phyloP scores from a whole-genome alignment of 2,329 filamentous ascomycete genomes.

The Colletotrichum salicis region DNA sequence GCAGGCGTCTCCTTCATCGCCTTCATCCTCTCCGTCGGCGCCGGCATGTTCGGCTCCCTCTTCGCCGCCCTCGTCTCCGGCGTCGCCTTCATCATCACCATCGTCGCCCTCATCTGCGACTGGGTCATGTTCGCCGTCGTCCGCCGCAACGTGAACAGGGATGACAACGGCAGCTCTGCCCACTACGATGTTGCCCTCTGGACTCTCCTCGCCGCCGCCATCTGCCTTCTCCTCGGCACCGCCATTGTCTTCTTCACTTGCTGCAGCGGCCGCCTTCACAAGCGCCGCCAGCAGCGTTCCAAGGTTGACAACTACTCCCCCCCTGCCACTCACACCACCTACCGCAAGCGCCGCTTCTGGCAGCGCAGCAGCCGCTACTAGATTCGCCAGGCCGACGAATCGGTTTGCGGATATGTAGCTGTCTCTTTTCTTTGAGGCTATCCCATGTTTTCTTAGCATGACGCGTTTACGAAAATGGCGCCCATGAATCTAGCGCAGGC shows the following conservation, averaged over 20 bases:
- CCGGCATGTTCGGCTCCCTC: slow-evolving; percentile 63
- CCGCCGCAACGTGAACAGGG: slow-evolving; percentile 62
- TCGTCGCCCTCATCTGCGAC: slow-evolving; percentile 64
- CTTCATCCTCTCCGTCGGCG: slow-evolving; percentile 64
- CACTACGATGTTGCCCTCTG: slow-evolving; percentile 70
- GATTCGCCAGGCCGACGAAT: background rate
- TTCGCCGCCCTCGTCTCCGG: slow-evolving; percentile 60
- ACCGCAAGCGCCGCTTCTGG: slow-evolving; percentile 35
- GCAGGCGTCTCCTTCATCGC: slow-evolving; percentile 67
- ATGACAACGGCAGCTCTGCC: slow-evolving; percentile 53
- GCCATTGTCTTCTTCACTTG: slow-evolving; percentile 71
- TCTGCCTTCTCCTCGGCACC: slow-evolving; percentile 65
- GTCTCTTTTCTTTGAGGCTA: background rate
- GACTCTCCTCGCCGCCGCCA: slow-evolving; percentile 66
- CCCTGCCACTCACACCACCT: slow-evolving; percentile 29
- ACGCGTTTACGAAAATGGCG: background rate
- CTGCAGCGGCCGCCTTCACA: slow-evolving; percentile 61
- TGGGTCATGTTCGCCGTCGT: slow-evolving; percentile 68
- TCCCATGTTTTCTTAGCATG: background rate
- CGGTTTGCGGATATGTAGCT: background rate
- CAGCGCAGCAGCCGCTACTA: slow-evolving; percentile 35
- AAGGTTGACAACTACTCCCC: slow-evolving; percentile 43
- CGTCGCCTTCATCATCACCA: slow-evolving; percentile 59
- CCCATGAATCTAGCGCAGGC: slow-evolving; percentile 1
- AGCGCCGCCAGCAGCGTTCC: slow-evolving; percentile 42